Conservation (phyloP, 2,329 filamentous ascomycete genomes). For the Exophiala phaeomuriformis region DNA sequence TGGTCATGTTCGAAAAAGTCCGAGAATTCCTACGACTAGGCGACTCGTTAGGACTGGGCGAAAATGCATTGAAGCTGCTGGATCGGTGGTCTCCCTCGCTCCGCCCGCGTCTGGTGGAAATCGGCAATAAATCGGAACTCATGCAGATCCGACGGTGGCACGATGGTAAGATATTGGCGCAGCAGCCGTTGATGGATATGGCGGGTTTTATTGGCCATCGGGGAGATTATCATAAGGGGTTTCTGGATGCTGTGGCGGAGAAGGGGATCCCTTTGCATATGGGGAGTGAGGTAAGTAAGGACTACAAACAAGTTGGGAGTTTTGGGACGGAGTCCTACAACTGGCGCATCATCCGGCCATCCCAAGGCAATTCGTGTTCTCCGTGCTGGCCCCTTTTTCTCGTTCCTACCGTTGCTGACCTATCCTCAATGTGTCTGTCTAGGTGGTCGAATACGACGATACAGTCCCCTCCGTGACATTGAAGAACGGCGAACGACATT, state of each 20-base stretch:
- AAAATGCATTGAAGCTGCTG: slow-evolving; percentile 29
- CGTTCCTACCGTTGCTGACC: background rate
- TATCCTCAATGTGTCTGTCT: background rate
- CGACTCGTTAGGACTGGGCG: slow-evolving; percentile 32
- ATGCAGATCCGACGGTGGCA: slow-evolving; percentile 33
- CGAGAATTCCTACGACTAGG: slow-evolving; percentile 41
- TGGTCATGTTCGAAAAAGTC: slow-evolving; percentile 47
- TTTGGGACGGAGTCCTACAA: too few relatives aligned
- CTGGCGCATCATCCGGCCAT: too few relatives aligned
- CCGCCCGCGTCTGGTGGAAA: slow-evolving; percentile 48
- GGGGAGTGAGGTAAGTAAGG: slow-evolving; percentile 34
- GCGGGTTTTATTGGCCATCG: slow-evolving; percentile 55
- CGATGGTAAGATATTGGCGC: slow-evolving; percentile 32
- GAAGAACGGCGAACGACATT: slow-evolving; percentile 16
- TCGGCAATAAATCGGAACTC: slow-evolving; percentile 27
- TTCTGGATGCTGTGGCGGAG: slow-evolving; percentile 47
- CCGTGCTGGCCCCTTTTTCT: too few relatives aligned
- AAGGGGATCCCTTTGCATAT: slow-evolving; percentile 31
- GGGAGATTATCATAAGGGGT: slow-evolving; percentile 53
- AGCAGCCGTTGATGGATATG: slow-evolving; percentile 31
- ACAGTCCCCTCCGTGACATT: slow-evolving; percentile 13
- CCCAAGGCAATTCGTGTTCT: too few relatives aligned
- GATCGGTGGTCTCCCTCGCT: slow-evolving; percentile 32
- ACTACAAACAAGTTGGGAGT: too few relatives aligned
- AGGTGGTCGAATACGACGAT: slow-evolving; percentile 22